phyloP scores from a whole-genome alignment of 257 asterid species.

The Paulownia fortunei region DNA sequence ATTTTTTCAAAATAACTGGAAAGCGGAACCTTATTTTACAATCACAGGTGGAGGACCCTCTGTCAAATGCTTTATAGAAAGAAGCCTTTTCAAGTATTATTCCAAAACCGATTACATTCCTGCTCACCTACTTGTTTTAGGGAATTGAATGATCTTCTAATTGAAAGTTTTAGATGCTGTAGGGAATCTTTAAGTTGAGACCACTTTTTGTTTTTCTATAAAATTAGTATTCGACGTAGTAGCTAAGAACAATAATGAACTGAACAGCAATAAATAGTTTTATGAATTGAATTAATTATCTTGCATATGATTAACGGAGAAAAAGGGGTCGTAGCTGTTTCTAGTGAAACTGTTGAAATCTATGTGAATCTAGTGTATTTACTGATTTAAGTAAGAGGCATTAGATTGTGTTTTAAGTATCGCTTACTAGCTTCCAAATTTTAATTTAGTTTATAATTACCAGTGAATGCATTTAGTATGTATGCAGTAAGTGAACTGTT shows the following conservation, averaged over 20 bases:
- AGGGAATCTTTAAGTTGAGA: too few relatives aligned
- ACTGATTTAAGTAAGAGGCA: background rate
- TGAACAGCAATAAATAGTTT: background rate
- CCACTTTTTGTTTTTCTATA: background rate
- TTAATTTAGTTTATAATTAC: background rate
- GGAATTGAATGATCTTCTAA: background rate
- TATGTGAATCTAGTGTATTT: slow-evolving; percentile 6
- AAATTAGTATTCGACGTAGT: background rate
- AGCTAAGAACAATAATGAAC: background rate
- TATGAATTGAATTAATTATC: background rate
- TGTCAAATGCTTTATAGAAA: background rate
- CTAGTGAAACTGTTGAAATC: background rate
- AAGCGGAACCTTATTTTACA: background rate
- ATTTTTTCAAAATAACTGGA: too few relatives aligned
- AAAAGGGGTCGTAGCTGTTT: background rate
- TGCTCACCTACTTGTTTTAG: background rate
- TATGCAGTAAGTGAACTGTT: background rate
- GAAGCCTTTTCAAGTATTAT: background rate
- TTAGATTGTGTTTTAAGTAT: background rate
- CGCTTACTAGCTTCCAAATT: background rate
- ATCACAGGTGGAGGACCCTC: background rate
- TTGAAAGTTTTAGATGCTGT: too few relatives aligned
- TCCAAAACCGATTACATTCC: too few relatives aligned
- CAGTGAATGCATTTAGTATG: background rate
- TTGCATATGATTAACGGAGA: background rate